Conservation (phyloP, 257 asterid genomes). For the Solanum chmielewskii region DNA sequence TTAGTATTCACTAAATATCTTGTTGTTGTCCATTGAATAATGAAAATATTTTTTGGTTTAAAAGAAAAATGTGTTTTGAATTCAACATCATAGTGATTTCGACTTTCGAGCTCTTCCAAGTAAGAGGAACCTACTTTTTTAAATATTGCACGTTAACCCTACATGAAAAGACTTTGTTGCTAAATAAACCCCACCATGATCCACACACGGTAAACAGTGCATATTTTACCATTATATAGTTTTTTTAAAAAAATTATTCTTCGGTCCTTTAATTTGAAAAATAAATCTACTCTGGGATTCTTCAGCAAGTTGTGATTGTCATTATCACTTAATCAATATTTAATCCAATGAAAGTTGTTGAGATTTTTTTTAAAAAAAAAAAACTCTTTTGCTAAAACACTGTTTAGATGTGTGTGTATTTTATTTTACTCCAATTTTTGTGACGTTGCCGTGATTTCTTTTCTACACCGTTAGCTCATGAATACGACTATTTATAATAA, state of each 20-base stretch:
- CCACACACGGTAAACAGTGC: neutral
- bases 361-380: neutral
- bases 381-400: neutral
- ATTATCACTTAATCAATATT: neutral
- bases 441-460: neutral
- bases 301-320: neutral
- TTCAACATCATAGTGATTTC: neutral
- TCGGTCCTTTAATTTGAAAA: neutral
- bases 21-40: neutral
- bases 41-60: neutral
- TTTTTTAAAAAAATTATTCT: neutral
- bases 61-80: neutral
- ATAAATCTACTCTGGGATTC: neutral
- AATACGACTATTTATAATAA: conserved; percentile 6
- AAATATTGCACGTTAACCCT: neutral
- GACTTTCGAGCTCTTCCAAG: neutral
- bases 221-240: neutral
- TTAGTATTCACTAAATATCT: neutral
- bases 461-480: neutral
- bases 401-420: neutral
- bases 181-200: neutral
- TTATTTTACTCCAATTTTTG: neutral
- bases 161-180: neutral
- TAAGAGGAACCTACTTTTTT: neutral
- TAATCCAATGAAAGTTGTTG: neutral